phyloP scores from a whole-genome alignment of 73 alveolate genomes.

The Paramecium sonneborni region DNA sequence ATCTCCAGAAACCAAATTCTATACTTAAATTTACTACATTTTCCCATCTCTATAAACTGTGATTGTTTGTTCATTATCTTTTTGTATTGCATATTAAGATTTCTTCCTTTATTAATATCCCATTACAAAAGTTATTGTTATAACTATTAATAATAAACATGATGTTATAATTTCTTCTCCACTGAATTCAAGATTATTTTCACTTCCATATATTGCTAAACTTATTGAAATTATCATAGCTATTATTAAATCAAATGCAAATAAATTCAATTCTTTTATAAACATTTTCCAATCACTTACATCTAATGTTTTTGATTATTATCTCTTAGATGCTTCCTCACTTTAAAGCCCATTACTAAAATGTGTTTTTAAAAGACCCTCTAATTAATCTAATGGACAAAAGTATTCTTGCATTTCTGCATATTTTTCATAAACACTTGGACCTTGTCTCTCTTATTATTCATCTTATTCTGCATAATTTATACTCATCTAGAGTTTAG shows the following conservation, averaged over 20 bases:
- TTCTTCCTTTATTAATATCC: conserved; percentile 35
- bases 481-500: not conserved
- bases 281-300: conserved; percentile 52
- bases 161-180: conserved; percentile 21
- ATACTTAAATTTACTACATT: not conserved
- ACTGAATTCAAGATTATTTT: not conserved
- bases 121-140: not conserved
- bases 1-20: conserved; percentile 35
- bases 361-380: not conserved
- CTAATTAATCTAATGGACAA: conserved; percentile 10
- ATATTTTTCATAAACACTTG: not conserved
- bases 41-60: conserved; percentile 24
- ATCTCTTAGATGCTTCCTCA: not conserved
- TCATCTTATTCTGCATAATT: not conserved
- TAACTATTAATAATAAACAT: not conserved
- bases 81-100: conserved; percentile 8
- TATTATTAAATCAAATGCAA: conserved; percentile 4
- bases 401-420: conserved; percentile 54
- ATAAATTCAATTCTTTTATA: conserved; percentile 36
- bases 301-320: not conserved
- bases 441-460: not conserved
- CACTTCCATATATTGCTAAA: conserved; percentile 32
- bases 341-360: not conserved
- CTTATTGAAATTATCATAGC: not conserved
- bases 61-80: not conserved